These are phyloP conservation scores for Annulohypoxylon bovei DNA, from an alignment of 495 filamentous ascomycete genomes.

Conservation along the genomic window DNA sequence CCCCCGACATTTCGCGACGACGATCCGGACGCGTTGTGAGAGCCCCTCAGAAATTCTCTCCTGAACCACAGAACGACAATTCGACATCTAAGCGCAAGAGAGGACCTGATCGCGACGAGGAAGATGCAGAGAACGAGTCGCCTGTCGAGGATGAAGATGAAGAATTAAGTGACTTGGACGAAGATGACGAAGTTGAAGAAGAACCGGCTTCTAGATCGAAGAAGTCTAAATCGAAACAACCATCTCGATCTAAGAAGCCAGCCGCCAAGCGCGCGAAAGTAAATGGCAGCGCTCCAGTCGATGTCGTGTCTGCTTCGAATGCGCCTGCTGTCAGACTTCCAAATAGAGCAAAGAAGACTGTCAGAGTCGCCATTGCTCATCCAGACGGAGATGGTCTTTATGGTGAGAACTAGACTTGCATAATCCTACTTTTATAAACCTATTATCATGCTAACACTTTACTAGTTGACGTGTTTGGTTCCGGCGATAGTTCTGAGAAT, in stretches of 20 bases:
- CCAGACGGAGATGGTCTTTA: slow-evolving; percentile 75
- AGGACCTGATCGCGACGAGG: slow-evolving; percentile 58
- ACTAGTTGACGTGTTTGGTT: slow-evolving; percentile 82
- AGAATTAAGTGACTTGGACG: slow-evolving; percentile 59
- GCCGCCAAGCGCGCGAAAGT: slow-evolving; percentile 79
- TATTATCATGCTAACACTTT: slow-evolving; percentile 39
- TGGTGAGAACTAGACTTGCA: slow-evolving; percentile 61
- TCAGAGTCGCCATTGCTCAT: slow-evolving; percentile 58
- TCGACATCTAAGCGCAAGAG: slow-evolving; percentile 64
- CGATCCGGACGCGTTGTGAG: slow-evolving; percentile 85
- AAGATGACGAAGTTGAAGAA: slow-evolving; percentile 54
- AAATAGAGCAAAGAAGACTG: slow-evolving; percentile 69
- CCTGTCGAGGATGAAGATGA: slow-evolving; percentile 62
- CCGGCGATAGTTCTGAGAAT: slow-evolving; percentile 72
- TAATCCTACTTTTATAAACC: not conserved
- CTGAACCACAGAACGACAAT: slow-evolving; percentile 50
- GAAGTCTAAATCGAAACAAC: slow-evolving; percentile 48
- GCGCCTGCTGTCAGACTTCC: slow-evolving; percentile 63
- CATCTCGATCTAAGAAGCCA: slow-evolving; percentile 62
- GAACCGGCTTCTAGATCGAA: slow-evolving; percentile 44
- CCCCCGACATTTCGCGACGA: slow-evolving; percentile 63
- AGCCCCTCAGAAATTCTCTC: slow-evolving; percentile 72
- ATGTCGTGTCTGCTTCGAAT: slow-evolving; percentile 39
- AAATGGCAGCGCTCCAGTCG: slow-evolving; percentile 66
- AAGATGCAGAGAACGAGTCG: slow-evolving; percentile 64